Evolutionary conservation across 345 rosid species (phyloP).

Genomic region (Linum usitatissimum): DNA sequence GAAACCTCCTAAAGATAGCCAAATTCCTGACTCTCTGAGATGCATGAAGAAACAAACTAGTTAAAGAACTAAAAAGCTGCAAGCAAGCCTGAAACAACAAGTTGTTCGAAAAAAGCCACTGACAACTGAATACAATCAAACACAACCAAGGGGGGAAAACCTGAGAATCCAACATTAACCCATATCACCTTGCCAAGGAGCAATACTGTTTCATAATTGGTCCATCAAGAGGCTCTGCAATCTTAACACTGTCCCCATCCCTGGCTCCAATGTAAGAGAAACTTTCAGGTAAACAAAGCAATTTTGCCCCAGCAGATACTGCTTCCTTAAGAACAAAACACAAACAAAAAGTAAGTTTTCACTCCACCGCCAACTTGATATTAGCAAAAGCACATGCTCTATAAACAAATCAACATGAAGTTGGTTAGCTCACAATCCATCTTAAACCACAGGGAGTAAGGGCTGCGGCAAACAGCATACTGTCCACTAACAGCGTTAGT

Average conservation of each 20-base stretch:
- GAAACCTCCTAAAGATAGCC: slow-evolving; percentile 93
- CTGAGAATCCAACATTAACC: neutral
- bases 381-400: neutral
- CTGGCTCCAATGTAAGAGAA: slow-evolving; percentile 59
- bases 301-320: slow-evolving; percentile 62
- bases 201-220: slow-evolving; percentile 69
- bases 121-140: neutral
- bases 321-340: slow-evolving; percentile 52
- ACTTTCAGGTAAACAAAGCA: slow-evolving; percentile 84
- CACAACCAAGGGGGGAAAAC: neutral
- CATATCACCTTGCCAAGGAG: slow-evolving; percentile 67
- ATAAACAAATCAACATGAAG: too few species aligned
- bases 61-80: neutral
- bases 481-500: too few species aligned
- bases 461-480: too few species aligned
- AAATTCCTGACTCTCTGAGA: slow-evolving; percentile 60
- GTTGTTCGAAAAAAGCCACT: neutral
- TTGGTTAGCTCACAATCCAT: too few species aligned
- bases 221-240: slow-evolving; percentile 76
- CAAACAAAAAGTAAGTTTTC: neutral
- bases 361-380: neutral
- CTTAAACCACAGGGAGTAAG: too few species aligned
- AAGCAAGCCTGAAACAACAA: neutral
- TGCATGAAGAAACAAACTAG: neutral
- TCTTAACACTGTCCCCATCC: slow-evolving; percentile 57